Percentiles rank a stretch among this genome's conserved stretches.
These are phyloP conservation scores for Catharanthus roseus DNA, from an alignment of 257 asterid species.

Conservation along the genomic window DNA sequence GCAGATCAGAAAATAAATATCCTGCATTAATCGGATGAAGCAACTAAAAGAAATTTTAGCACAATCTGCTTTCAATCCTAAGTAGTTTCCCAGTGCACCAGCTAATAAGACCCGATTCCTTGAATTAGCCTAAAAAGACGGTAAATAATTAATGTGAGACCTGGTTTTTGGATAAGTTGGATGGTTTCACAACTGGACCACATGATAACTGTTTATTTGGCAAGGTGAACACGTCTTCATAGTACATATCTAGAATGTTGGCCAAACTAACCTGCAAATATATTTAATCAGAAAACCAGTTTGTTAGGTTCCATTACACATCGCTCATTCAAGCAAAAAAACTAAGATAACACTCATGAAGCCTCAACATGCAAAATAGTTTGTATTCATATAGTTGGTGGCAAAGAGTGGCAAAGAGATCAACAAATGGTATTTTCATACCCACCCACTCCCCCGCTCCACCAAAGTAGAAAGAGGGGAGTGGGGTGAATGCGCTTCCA, in stretches of 20 bases:
- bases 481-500: not conserved
- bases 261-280: slow-evolving; percentile 65
- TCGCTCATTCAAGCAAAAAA: not conserved
- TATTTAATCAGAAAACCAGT: slow-evolving; percentile 12
- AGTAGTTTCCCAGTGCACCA: not conserved
- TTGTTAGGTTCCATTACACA: not conserved
- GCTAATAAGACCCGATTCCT: not conserved
- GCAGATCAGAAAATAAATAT: not conserved
- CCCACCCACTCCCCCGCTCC: not conserved
- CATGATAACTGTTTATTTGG: slow-evolving; percentile 57
- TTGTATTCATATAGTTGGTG: not conserved
- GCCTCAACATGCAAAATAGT: not conserved
- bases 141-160: slow-evolving; percentile 25
- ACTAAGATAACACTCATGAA: not conserved
- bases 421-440: not conserved
- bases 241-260: slow-evolving; percentile 71
- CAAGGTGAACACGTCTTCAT: slow-evolving; percentile 78
- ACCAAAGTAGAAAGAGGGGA: too few relatives aligned
- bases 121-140: not conserved
- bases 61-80: not conserved
- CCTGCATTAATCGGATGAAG: not conserved
- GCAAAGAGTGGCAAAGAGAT: not conserved
- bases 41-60: not conserved
- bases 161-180: slow-evolving; percentile 43
- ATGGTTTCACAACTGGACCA: slow-evolving; percentile 45